Conservation (phyloP, 345 rosid species). For the Cardamine resedifolia region DNA sequence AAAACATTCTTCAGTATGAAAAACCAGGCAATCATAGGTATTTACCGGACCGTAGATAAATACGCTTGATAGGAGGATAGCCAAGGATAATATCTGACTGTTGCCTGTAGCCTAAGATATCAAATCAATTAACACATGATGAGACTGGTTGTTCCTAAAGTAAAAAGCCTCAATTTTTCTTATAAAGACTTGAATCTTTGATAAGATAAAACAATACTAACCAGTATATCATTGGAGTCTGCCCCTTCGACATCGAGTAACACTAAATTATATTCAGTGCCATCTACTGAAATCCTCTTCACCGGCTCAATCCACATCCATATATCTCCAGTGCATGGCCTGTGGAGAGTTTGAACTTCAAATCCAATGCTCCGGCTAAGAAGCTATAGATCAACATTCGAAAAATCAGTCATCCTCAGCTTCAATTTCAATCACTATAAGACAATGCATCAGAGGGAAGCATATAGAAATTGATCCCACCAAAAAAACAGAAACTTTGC, state of each 20-base stretch:
- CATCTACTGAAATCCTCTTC: slow-evolving; percentile 45
- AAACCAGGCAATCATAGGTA: neutral
- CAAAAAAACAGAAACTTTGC: neutral
- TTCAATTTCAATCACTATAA: neutral
- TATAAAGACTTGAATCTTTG: neutral
- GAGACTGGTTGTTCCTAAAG: neutral
- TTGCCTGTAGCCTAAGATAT: slow-evolving; percentile 36
- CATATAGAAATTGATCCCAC: neutral
- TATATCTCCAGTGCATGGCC: slow-evolving; percentile 44
- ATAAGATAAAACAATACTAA: slow-evolving; percentile 20
- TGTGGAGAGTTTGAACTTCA: slow-evolving; percentile 41
- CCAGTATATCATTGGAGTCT: slow-evolving; percentile 33
- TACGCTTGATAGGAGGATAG: slow-evolving; percentile 45
- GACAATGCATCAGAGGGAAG: neutral
- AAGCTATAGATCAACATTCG: slow-evolving; percentile 29
- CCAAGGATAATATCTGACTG: slow-evolving; percentile 44
- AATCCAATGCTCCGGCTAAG: slow-evolving; percentile 45
- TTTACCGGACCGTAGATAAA: slow-evolving; percentile 47
- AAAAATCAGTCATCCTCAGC: slow-evolving; percentile 18
- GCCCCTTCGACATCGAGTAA: slow-evolving; percentile 45
- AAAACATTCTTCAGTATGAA: neutral
- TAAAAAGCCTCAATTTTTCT: neutral
- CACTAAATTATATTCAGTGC: slow-evolving; percentile 43
- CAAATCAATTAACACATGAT: neutral
- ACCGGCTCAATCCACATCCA: slow-evolving; percentile 53